A percentile compares a stretch with the other conserved stretches of the same genome.
These are phyloP conservation scores for Mycosarcoma maydis DNA, from an alignment of 1,284 basidiomycete genomes.

Conservation along the genomic window DNA sequence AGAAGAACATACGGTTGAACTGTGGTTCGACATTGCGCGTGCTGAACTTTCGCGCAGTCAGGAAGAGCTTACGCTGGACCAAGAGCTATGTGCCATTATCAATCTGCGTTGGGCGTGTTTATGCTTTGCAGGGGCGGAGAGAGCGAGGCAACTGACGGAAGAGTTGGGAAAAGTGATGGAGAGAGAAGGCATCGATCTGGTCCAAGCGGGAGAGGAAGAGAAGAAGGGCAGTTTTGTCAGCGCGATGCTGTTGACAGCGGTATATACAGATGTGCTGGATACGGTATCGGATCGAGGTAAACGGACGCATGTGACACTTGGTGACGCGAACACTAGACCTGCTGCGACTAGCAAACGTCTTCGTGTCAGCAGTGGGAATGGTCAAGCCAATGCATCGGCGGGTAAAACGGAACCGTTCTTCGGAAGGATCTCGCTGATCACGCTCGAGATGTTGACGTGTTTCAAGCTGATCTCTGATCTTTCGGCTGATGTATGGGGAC, in stretches of 20 bases:
- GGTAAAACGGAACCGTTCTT: constrained; percentile 40
- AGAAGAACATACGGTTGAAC: constrained; percentile 33
- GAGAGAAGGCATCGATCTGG: constrained; percentile 36
- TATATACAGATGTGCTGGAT: constrained; percentile 44
- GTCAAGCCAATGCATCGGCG: no score
- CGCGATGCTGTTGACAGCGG: constrained; percentile 39
- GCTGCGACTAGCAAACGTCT: no score
- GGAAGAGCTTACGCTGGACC: constrained; percentile 32
- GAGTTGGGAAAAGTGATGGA: constrained; percentile 42
- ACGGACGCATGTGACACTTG: constrained; percentile 25
- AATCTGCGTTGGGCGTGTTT: constrained; percentile 45
- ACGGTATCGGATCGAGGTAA: constrained; percentile 32
- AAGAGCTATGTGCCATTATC: constrained; percentile 40
- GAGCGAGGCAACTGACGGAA: constrained; percentile 31
- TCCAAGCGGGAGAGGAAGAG: constrained; percentile 33
- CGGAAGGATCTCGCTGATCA: constrained; percentile 31
- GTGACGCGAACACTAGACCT: constrained; percentile 4
- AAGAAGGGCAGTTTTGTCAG: constrained; percentile 31
- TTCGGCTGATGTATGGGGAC: constrained; percentile 46
- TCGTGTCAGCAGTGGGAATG: no score
- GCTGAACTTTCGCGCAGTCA: constrained; percentile 28
- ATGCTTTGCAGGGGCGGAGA: constrained; percentile 42
- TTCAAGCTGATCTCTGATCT: constrained; percentile 50
- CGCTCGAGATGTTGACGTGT: constrained; percentile 42
- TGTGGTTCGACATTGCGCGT: constrained; percentile 44